Evolutionary conservation across 2,329 filamentous ascomycete species (phyloP).

Genomic region (Coniochaeta sp.): DNA sequence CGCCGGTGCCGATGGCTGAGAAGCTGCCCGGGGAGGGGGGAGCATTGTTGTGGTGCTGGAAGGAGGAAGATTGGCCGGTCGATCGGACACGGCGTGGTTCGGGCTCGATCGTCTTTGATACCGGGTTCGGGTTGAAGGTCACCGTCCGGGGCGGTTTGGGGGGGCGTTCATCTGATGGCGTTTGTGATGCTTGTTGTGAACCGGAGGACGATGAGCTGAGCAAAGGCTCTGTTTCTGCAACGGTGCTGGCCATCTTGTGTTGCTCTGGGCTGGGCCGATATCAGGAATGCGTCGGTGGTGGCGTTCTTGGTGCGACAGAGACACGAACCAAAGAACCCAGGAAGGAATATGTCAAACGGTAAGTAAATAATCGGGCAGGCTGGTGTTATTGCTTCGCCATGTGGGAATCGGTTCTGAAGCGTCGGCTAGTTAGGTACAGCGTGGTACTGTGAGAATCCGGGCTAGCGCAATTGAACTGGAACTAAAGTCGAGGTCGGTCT

Average conservation of each 20-base stretch:
- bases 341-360: not conserved
- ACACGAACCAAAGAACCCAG: not conserved
- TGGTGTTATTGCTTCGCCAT: slow-evolving; percentile 2
- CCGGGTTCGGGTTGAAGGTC: slow-evolving; percentile 68
- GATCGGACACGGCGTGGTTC: slow-evolving; percentile 25
- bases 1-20: slow-evolving; percentile 33
- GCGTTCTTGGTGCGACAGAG: not conserved
- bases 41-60: slow-evolving; percentile 26
- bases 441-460: not conserved
- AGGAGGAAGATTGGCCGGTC: slow-evolving; percentile 18
- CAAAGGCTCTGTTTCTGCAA: not conserved
- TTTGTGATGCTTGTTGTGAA: not conserved
- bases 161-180: slow-evolving; percentile 10
- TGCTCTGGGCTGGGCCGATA: not conserved
- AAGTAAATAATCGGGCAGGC: not conserved
- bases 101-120: slow-evolving; percentile 53
- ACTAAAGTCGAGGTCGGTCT: not conserved
- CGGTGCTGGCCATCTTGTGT: slow-evolving; percentile 1
- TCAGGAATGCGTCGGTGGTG: not conserved
- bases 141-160: slow-evolving; percentile 54
- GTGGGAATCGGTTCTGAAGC: not conserved
- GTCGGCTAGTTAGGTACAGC: not conserved
- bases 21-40: slow-evolving; percentile 22
- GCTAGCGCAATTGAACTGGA: not conserved
- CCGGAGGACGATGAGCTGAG: not conserved